These are phyloP conservation scores for Talaromyces marneffei DNA, from an alignment of 2,329 filamentous ascomycete species.

Conservation along the genomic window DNA sequence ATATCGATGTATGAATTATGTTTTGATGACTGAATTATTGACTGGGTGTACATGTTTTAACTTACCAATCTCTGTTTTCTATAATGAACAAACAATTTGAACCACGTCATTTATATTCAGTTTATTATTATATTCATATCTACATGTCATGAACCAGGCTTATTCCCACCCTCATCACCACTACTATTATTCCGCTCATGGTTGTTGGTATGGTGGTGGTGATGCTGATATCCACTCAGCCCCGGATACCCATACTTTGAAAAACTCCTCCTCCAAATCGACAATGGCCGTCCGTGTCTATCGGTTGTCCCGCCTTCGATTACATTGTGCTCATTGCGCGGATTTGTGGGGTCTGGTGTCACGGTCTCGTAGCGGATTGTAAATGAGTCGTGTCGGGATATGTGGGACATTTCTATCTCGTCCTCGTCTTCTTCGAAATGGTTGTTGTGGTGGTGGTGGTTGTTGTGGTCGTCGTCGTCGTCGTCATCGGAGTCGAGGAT, in stretches of 20 bases:
- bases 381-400: constrained; percentile 9
- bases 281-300: constrained; percentile 1
- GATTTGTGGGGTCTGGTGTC: not conserved
- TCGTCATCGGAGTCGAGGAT: constrained; percentile 1
- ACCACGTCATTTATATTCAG: not conserved
- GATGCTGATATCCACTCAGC: not conserved
- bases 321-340: not conserved
- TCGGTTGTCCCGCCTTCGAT: not conserved
- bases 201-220: too few relatives aligned
- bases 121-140: not conserved
- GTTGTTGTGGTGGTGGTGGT: not conserved
- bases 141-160: not conserved
- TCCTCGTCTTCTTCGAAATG: not conserved
- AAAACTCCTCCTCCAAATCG: constrained; percentile 9
- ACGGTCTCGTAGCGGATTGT: constrained; percentile 8
- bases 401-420: constrained; percentile 8
- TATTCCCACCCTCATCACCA: not conserved
- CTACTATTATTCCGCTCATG: not conserved
- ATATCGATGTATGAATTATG: constrained; percentile 3
- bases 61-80: not conserved
- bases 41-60: not conserved
- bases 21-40: not conserved
- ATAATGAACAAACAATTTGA: not conserved
- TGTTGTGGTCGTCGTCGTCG: not conserved
- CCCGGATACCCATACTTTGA: constrained; percentile 4